Conservation (phyloP, 345 rosid species). For the Brassica napus region DNA sequence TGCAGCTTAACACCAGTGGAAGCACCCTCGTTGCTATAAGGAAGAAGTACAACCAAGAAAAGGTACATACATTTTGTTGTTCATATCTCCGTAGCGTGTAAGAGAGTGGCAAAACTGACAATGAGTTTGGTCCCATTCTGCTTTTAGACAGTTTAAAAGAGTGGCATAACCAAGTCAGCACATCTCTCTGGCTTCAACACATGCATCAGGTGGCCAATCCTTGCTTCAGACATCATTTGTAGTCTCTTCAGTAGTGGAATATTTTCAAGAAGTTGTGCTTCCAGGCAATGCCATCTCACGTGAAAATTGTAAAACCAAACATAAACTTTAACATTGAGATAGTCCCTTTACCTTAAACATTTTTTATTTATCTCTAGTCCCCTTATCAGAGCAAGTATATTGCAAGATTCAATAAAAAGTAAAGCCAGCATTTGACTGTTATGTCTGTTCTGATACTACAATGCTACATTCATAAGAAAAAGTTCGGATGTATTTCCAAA, state of each 20-base stretch:
- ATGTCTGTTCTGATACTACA: background rate
- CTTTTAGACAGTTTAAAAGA: background rate
- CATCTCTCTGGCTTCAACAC: conserved; percentile 9
- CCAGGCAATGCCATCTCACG: background rate
- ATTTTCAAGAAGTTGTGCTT: background rate
- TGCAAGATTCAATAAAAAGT: background rate
- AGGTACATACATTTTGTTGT: no score
- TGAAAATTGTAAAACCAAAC: background rate
- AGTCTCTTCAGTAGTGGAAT: conserved; percentile 2
- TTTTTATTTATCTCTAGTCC: background rate
- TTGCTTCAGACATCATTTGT: conserved; percentile 1
- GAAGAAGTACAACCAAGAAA: no score
- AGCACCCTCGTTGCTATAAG: no score
- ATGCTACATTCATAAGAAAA: background rate
- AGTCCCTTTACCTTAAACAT: background rate
- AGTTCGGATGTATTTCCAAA: no score
- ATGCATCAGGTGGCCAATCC: background rate
- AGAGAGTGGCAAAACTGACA: no score
- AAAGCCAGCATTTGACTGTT: background rate
- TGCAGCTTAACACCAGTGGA: no score
- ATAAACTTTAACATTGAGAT: background rate
- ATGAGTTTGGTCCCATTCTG: no score
- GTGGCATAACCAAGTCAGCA: conserved; percentile 18
- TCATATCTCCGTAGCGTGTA: no score
- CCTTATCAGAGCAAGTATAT: background rate